phyloP scores from a whole-genome alignment of 2,329 filamentous ascomycete genomes.

The Celoporthe dispersa region DNA sequence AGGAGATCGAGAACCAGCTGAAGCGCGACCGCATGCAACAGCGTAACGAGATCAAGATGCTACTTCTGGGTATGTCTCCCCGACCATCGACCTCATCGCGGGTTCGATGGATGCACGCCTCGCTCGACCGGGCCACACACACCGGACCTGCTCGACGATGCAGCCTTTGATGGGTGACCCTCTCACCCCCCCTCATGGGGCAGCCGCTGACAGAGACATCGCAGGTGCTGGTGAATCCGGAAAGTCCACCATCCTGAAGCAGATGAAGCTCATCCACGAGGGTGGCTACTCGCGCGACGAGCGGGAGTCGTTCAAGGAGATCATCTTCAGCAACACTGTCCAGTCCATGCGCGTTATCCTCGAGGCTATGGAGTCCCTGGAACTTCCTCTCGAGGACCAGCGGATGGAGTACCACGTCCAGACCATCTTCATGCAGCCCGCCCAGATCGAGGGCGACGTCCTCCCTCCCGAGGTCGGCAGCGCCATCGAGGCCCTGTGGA shows the following conservation, averaged over 20 bases:
- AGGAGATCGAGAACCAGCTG: slow-evolving; percentile 99
- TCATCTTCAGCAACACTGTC: slow-evolving; percentile 72
- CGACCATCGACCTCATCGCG: background rate
- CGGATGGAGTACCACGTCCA: slow-evolving; percentile 96
- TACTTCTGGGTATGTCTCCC: slow-evolving; percentile 82
- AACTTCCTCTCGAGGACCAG: slow-evolving; percentile 85
- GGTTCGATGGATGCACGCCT: slow-evolving; percentile 8
- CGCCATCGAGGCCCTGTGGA: slow-evolving; percentile 91
- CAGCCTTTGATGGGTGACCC: background rate
- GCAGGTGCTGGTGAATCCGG: slow-evolving; percentile 96
- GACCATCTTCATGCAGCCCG: slow-evolving; percentile 98
- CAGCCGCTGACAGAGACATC: slow-evolving; percentile 33
- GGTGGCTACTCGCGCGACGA: slow-evolving; percentile 95
- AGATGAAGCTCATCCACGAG: slow-evolving; percentile 99
- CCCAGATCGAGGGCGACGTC: slow-evolving; percentile 94
- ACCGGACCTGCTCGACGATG: background rate
- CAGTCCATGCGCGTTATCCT: slow-evolving; percentile 73
- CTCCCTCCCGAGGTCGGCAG: slow-evolving; percentile 92
- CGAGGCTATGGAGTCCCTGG: slow-evolving; percentile 70
- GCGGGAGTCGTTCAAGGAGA: slow-evolving; percentile 71
- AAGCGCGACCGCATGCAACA: slow-evolving; percentile 99
- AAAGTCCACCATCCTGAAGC: slow-evolving; percentile 92
- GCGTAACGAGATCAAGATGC: slow-evolving; percentile 99
- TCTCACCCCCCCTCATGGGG: background rate
- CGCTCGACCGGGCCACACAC: background rate